Evolutionary conservation across 768 basidiomycete species (phyloP), one percentile per base, ranked within the genome.

Genomic region (Fistulinella prunicolor): DNA sequence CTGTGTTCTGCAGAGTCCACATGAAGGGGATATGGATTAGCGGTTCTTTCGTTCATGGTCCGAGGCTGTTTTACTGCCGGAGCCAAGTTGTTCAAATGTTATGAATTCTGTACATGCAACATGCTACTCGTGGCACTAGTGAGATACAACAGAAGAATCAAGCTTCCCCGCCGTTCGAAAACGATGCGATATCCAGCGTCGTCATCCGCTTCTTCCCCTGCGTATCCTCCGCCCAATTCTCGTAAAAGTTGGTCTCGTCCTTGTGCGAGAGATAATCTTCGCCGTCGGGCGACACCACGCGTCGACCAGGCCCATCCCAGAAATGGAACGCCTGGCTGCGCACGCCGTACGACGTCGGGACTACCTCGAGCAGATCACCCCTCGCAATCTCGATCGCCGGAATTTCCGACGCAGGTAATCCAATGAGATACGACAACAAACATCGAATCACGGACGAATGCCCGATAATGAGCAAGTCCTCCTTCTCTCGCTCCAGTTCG

Each of bases 401-500:
- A 38, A 99, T 96, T 65, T 99, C 96, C 22, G 87, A 86, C 0
- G 95, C 92, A 6, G 94, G 92, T 3, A 98, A 75, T 6, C 96
- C 96, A 55, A 93, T 92, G 58, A 93, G 83, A 66, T 93, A 93
- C 3, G 94, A 86, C 38, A 97, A 80, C 49, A 99, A 76, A 71
- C 96, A 99, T 16, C 96, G 85, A 59, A 98, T 96, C 63, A 98
- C 96, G 34, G 93, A 95, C 14, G 94, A 92, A 64, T 97, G 94
- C 1, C 93, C 94, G 57, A 98, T 91, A 67, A 99, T 97, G 32
- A 99, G 76, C 5, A 99, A 73, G 69, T 98, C 96, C 59, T 96
- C 92, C 60, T 88, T 83, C 67, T 93, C 88, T 44, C 94, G 81
- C 70, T 98, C 96, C 16, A 98, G 76, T 66, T 99, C 96, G 63